Conservation (phyloP, 768 basidiomycete species). For the Lactarius psammicola region DNA sequence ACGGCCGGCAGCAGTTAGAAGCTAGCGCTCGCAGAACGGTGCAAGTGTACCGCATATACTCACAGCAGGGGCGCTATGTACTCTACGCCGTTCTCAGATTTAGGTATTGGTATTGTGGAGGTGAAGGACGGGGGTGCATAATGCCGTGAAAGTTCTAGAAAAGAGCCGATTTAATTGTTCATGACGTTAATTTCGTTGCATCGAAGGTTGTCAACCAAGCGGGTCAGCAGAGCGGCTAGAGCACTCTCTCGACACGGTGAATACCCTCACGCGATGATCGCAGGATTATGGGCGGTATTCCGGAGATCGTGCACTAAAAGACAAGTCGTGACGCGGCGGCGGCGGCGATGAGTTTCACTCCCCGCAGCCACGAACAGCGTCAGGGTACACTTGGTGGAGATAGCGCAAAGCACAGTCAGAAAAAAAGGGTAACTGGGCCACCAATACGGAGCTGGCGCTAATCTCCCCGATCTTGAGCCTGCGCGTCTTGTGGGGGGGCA, state of each 20-base stretch:
- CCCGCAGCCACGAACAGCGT: not conserved
- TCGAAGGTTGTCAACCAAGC: not conserved
- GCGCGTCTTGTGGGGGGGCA: not conserved
- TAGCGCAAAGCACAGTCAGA: not conserved
- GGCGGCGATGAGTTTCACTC: too few relatives aligned
- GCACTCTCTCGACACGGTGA: not conserved
- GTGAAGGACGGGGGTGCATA: not conserved
- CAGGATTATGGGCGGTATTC: not conserved
- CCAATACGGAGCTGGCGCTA: not conserved
- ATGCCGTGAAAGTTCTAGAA: not conserved
- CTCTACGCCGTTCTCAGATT: not conserved
- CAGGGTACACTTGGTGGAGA: not conserved
- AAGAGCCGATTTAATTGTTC: not conserved
- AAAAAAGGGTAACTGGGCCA: not conserved
- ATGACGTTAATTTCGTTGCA: constrained; percentile 1
- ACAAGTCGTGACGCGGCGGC: not conserved
- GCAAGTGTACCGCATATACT: not conserved
- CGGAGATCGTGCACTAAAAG: not conserved
- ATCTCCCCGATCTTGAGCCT: not conserved
- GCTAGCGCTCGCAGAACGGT: not conserved
- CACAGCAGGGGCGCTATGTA: not conserved
- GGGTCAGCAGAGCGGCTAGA: not conserved
- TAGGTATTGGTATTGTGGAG: not conserved
- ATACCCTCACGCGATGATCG: not conserved
- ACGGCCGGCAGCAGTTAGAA: not conserved